Percentiles rank a stretch among this genome's conserved stretches.
phyloP scores from a whole-genome alignment of 2,329 filamentous ascomycete genomes.

The Leptodontidium sp. region DNA sequence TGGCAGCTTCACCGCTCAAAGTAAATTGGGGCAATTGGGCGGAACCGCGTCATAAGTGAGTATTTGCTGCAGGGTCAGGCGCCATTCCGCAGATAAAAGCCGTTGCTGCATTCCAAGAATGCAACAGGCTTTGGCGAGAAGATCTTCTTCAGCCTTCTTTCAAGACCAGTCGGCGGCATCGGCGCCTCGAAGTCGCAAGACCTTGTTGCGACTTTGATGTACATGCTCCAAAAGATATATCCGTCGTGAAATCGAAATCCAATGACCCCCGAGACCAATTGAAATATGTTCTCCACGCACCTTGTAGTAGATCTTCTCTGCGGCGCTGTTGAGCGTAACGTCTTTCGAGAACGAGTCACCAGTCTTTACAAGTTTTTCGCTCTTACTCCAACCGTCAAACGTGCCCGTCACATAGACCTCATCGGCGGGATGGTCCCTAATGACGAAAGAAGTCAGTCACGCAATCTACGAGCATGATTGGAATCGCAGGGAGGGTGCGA shows the following conservation, averaged over 20 bases:
- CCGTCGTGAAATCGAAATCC: not conserved
- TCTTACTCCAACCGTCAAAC: constrained; percentile 94
- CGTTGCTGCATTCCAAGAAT: not conserved
- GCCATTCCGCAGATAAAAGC: constrained; percentile 21
- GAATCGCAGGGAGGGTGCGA: not conserved
- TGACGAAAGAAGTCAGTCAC: constrained; percentile 37
- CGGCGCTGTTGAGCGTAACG: constrained; percentile 72
- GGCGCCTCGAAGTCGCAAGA: not conserved
- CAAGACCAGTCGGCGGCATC: constrained; percentile 14
- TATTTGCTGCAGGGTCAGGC: constrained; percentile 26
- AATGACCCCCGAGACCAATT: not conserved
- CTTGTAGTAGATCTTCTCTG: constrained; percentile 92
- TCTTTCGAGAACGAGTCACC: constrained; percentile 80
- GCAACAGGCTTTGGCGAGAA: constrained; percentile 18
- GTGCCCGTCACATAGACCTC: constrained; percentile 93
- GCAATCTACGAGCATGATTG: constrained; percentile 7
- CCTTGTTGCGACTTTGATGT: not conserved
- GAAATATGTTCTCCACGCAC: constrained; percentile 57
- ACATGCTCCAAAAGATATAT: not conserved
- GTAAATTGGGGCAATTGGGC: constrained; percentile 26
- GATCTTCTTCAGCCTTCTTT: constrained; percentile 1
- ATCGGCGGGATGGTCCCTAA: constrained; percentile 83
- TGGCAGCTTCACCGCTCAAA: constrained; percentile 38
- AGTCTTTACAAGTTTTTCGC: constrained; percentile 80
- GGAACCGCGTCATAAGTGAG: constrained; percentile 36